Percentiles rank a stretch among this genome's conserved stretches.
Conservation (phyloP, 2,329 filamentous ascomycete species). For the Aspergillus fischeri region DNA sequence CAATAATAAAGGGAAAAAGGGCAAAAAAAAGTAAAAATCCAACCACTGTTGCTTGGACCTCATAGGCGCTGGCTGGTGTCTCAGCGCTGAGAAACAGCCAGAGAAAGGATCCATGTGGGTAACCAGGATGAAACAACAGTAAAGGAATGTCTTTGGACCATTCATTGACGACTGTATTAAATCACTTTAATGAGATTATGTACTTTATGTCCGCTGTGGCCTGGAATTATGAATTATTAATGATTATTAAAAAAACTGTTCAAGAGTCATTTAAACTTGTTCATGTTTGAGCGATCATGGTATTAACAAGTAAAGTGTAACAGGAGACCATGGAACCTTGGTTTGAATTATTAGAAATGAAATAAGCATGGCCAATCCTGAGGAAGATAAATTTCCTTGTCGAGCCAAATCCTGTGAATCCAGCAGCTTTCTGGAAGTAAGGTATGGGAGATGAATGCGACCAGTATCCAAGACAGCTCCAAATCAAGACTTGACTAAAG, state of each 20-base stretch:
- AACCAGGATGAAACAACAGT: neutral
- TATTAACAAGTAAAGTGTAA: neutral
- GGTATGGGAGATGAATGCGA: neutral
- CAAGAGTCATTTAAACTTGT: neutral
- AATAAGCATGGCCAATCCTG: neutral
- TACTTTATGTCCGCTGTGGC: neutral
- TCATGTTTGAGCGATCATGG: neutral
- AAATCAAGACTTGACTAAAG: neutral
- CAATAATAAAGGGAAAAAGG: constrained; percentile 1
- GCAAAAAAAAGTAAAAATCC: neutral
- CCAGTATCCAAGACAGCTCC: neutral
- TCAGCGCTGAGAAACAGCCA: constrained; percentile 13
- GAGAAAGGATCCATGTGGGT: neutral
- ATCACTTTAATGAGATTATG: neutral
- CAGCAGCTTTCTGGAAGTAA: neutral
- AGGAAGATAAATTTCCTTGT: neutral
- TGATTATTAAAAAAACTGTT: neutral
- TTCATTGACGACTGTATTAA: neutral
- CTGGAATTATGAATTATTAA: neutral
- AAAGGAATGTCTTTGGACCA: neutral
- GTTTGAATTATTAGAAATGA: neutral
- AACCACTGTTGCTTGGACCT: constrained; percentile 1
- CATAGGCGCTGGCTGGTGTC: constrained; percentile 8
- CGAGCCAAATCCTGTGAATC: too few relatives aligned
- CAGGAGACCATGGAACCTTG: neutral